Conservation (phyloP, 2,329 filamentous ascomycete species). For the Botrytis medusae region DNA sequence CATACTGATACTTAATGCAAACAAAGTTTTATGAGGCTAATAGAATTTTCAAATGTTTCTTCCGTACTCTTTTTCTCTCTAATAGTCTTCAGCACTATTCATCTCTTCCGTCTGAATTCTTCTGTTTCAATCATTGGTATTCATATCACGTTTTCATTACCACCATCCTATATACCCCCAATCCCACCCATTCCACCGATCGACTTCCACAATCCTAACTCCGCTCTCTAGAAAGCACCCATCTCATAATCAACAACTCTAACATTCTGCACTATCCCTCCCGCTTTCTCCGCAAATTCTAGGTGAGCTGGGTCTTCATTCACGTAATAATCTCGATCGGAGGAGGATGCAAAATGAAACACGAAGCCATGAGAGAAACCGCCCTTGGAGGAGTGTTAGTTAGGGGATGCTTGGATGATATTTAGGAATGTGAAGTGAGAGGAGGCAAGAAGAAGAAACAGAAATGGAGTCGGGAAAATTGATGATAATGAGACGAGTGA, state of each 20-base stretch:
- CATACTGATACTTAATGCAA: constrained; percentile 9
- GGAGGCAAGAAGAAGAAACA: not conserved
- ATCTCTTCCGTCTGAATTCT: not conserved
- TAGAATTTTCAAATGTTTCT: not conserved
- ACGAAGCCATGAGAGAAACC: constrained; percentile 71
- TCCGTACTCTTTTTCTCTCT: not conserved
- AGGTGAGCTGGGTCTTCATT: constrained; percentile 63
- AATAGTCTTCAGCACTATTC: not conserved
- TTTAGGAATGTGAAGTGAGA: not conserved
- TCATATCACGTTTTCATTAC: not conserved
- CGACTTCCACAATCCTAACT: no score
- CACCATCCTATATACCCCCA: not conserved
- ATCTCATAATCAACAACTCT: constrained; percentile 61
- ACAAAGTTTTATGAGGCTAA: not conserved
- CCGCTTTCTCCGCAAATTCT: constrained; percentile 55
- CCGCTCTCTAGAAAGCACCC: constrained; percentile 46
- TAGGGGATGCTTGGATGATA: no score
- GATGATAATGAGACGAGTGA: not conserved
- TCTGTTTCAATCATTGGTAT: not conserved
- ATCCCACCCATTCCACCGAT: not conserved
- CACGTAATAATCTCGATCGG: constrained; percentile 69
- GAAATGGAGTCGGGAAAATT: not conserved
- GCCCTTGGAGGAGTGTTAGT: constrained; percentile 44
- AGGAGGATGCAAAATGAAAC: constrained; percentile 60
- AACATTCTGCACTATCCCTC: constrained; percentile 51